These are phyloP conservation scores for Epichloe sylvatica DNA, from an alignment of 2,329 filamentous ascomycete genomes.

Conservation along the genomic window DNA sequence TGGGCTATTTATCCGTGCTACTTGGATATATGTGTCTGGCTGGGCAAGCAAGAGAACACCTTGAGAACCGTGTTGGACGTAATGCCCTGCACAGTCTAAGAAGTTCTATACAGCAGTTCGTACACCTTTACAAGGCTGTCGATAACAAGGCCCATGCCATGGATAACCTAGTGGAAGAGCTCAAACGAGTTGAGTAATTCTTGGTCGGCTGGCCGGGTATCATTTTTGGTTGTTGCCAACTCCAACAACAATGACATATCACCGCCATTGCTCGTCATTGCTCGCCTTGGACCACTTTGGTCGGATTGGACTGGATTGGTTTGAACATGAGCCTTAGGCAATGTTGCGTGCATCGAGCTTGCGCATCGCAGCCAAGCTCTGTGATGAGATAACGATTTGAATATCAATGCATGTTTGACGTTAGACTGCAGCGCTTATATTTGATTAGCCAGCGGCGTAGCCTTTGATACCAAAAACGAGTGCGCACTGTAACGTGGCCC, in stretches of 20 bases:
- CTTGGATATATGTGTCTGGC: conserved; percentile 65
- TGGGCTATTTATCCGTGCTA: conserved; percentile 75
- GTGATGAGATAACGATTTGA: background rate
- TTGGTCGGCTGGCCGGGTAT: background rate
- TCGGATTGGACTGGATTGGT: background rate
- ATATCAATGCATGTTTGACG: background rate
- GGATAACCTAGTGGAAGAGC: conserved; percentile 24
- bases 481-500: background rate
- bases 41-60: conserved; percentile 27
- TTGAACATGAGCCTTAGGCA: background rate
- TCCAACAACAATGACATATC: too few species aligned
- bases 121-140: conserved; percentile 35
- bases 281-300: too few species aligned
- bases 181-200: conserved; percentile 11
- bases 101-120: conserved; percentile 41
- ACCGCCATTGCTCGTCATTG: too few species aligned
- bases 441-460: background rate
- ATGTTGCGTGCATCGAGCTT: too few species aligned
- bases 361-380: background rate
- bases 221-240: too few species aligned
- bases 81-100: conserved; percentile 32
- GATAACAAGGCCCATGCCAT: conserved; percentile 29
- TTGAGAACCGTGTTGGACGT: conserved; percentile 28
- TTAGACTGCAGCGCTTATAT: background rate
- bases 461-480: background rate